Evolutionary conservation across 2,329 filamentous ascomycete genomes (phyloP), one percentile per base, ranked within the genome.

Genomic region (Aphanocladium album): DNA sequence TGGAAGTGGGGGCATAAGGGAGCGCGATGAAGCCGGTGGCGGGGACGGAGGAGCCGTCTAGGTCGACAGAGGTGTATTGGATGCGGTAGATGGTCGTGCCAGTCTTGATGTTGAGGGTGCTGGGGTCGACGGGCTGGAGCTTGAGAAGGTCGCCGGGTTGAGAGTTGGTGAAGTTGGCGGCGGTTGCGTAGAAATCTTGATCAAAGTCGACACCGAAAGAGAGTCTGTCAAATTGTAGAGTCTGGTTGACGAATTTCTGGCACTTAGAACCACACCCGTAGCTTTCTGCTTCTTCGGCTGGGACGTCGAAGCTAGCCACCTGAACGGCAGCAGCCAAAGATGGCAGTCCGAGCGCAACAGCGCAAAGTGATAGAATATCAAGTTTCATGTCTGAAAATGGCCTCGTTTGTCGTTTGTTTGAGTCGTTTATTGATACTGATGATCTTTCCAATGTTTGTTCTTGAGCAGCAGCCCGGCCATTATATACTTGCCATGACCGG

Each of bases 11-110:
- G n/a, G 12, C 39, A 14, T 61, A 33, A 16, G 45, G 49, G n/a
- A 62, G 57, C 1, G 62, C 64, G 14, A 66, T 51, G 19, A 65
- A 66, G 3, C 60, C 65, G 7, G 64, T 66, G 3, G 51, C 63
- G 2, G 65, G 64, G 12, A 66, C 62, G 5, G 55, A 17, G 2
- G 59, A 50, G 27, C 52, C 62, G 39, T 64, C 57, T 2, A 65
- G 45, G 55, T 64, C 64, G 23, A 57, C 25, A 2, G 65, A 64
- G 14, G 62, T 63, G 49, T 67, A 68, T 23, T 67, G 66, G 12
- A 67, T 47, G 23, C 60, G 60, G 25, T 57, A 66, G n/a, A 62
- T 49, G 9, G 60, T 60, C 1, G 62, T 63, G 47, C 64, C 64
- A 21, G 57, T 47, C 21, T 54, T 57, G 39, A 66, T 54, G 14